phyloP scores from a whole-genome alignment of 768 basidiomycete species.

The Sistotremastrum niveocremeum region DNA sequence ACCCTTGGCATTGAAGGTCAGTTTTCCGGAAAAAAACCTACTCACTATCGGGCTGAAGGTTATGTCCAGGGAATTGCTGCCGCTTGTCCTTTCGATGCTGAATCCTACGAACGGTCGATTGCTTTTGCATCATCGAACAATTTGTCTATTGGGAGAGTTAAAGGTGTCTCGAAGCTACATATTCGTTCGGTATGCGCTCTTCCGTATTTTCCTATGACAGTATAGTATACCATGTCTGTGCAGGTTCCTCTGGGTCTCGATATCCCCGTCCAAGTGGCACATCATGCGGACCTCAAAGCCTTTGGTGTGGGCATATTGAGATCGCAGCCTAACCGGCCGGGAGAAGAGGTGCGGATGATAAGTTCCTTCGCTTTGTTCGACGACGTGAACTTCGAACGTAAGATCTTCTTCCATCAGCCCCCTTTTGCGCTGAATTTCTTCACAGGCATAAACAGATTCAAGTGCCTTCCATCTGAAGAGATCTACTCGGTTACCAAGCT shows the following conservation, averaged over 20 bases:
- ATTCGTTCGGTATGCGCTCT: conserved; percentile 49
- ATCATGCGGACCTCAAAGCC: conserved; percentile 37
- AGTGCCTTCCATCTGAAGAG: conserved; percentile 43
- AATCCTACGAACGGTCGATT: conserved; percentile 37
- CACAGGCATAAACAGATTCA: conserved; percentile 36
- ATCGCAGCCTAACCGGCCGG: conserved; percentile 39
- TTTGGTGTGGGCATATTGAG: conserved; percentile 57
- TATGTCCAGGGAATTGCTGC: conserved; percentile 33
- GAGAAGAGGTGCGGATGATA: conserved; percentile 29
- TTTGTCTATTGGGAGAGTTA: conserved; percentile 52
- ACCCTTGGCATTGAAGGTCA: conserved; percentile 57
- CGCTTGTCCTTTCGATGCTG: conserved; percentile 35
- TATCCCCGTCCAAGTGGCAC: conserved; percentile 52
- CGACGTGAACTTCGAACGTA: conserved; percentile 49
- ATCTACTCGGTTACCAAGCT: conserved; percentile 41
- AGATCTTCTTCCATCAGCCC: conserved; percentile 14
- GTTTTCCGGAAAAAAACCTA: not conserved
- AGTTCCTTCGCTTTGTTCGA: conserved; percentile 58
- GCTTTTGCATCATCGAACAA: conserved; percentile 40
- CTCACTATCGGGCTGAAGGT: not conserved
- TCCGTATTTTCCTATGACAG: not conserved
- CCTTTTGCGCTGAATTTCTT: too few species aligned
- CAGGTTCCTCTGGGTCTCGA: conserved; percentile 64
- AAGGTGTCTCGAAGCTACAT: conserved; percentile 64
- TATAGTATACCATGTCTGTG: not conserved